Base-by-base conservation (phyloP, 371 early-diverging fungal species). In the Furculomyces boomerangus region DNA sequence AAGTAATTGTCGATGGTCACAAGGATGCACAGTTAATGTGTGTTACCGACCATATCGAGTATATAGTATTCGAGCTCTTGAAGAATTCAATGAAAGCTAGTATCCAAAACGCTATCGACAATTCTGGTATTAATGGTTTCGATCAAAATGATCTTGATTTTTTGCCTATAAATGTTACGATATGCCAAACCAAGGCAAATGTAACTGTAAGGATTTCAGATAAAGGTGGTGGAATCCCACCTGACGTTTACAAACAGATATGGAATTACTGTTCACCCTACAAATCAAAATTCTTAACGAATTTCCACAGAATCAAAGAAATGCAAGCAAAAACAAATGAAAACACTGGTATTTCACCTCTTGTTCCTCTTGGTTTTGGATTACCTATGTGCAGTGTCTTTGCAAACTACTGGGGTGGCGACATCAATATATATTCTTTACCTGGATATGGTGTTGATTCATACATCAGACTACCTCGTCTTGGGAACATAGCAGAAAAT, bases 1-100 rank as follows among this genome's bases (percentile, higher is more conserved):
- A 73, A 41, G 73, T 88, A 3, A 45, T 75, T 1, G 60, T 86
- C 30, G 80, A 84, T 56, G 84, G 85, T 3, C 71, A 73, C 57
- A 60, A 68, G 1, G 73, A 78, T 39, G 77, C 81, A 20, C 61
- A 63, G n/a, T 81, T 85, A 63, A 81, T 79, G 49, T 87, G 84
- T 61, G 83, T 88, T 30, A 89, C 91, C 1, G 93, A 90, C 55
- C 93, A 96, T 60, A 76, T 93, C 53, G 90, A 92, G 65, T 90
- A 91, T 63, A 85, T 93, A 39, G 55, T 95, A n/a, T 90, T 84
- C 57, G 96, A 93, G 70, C 68, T 95, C 51, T 60, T 95, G 54
- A 85, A 85, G 60, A 95, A 95, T 70, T 77, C 87, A 26, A 84
- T 90, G 66, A 70, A 80, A 45, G 75, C 56, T 2, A 53, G 52